These are phyloP conservation scores for Neofusicoccum umdonicola DNA, from an alignment of 2,329 filamentous ascomycete genomes.

Conservation along the genomic window DNA sequence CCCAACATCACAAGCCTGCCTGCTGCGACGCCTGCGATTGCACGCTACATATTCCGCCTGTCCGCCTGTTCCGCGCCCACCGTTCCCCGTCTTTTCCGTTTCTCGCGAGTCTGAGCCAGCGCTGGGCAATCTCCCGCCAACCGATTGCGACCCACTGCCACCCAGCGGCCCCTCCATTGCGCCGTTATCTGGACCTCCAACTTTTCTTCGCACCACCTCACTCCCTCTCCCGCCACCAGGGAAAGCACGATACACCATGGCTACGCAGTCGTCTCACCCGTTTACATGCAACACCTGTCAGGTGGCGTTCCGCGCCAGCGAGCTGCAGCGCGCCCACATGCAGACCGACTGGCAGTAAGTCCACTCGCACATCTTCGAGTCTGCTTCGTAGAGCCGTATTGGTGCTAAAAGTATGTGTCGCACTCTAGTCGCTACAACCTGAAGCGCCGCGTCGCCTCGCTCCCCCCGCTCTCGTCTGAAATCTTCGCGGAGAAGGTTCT, in stretches of 20 bases:
- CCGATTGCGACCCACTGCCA: slow-evolving; percentile 8
- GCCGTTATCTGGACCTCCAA: slow-evolving; percentile 5
- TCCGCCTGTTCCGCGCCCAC: not conserved
- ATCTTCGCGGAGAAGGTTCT: slow-evolving; percentile 94
- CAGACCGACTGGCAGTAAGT: slow-evolving; percentile 97
- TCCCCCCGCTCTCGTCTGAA: slow-evolving; percentile 88
- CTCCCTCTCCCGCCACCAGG: not conserved
- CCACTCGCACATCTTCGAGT: not conserved
- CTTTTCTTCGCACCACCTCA: slow-evolving; percentile 15
- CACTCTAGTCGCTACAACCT: slow-evolving; percentile 82
- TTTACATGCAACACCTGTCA: slow-evolving; percentile 99
- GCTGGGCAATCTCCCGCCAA: slow-evolving; percentile 12
- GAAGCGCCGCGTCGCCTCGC: slow-evolving; percentile 85
- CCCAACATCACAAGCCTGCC: not conserved
- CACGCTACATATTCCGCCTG: not conserved
- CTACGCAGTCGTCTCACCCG: slow-evolving; percentile 59
- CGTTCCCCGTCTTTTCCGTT: not conserved
- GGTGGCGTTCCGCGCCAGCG: slow-evolving; percentile 91
- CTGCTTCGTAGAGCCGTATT: not conserved
- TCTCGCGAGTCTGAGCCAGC: not conserved
- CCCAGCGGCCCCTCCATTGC: slow-evolving; percentile 4
- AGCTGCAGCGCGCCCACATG: slow-evolving; percentile 94
- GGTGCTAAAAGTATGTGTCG: not conserved
- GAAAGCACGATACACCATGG: slow-evolving; percentile 26
- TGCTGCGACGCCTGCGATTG: not conserved